phyloP scores from a whole-genome alignment of 139 green algal species.

The Volvox reticuliferus region DNA sequence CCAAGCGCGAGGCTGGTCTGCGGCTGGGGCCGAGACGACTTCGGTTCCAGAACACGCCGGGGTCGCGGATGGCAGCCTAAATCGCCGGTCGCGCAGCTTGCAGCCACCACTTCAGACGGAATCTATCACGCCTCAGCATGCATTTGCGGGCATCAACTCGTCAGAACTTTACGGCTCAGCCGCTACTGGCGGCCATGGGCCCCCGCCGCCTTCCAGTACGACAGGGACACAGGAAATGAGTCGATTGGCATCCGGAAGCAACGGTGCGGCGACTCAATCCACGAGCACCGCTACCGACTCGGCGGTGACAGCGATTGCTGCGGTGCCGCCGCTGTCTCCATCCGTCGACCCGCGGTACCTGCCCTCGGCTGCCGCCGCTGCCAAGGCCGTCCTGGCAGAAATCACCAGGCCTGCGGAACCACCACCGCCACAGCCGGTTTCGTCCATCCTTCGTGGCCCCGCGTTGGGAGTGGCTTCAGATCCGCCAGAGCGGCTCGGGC shows the following conservation, averaged over 20 bases:
- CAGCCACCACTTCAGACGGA: not conserved
- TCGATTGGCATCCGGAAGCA: not conserved
- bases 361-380: not conserved
- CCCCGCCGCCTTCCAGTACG: no score
- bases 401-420: no score
- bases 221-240: not conserved
- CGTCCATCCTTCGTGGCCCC: not conserved
- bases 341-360: constrained; percentile 8
- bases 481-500: not conserved
- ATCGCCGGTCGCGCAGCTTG: not conserved
- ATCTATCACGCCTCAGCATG: not conserved
- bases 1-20: not conserved
- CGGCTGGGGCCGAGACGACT: not conserved
- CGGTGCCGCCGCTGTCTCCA: not conserved
- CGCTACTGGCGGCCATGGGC: not conserved
- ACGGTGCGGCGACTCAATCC: no score
- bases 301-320: not conserved
- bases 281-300: not conserved
- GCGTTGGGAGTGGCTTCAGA: not conserved
- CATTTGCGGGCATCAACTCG: not conserved
- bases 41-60: not conserved
- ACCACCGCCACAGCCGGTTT: no score
- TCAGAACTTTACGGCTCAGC: not conserved
- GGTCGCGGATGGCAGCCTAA: not conserved
- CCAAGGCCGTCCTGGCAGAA: not conserved